Base-by-base conservation (phyloP, 2,329 filamentous ascomycete species). In the Delphinella strobiligena region DNA sequence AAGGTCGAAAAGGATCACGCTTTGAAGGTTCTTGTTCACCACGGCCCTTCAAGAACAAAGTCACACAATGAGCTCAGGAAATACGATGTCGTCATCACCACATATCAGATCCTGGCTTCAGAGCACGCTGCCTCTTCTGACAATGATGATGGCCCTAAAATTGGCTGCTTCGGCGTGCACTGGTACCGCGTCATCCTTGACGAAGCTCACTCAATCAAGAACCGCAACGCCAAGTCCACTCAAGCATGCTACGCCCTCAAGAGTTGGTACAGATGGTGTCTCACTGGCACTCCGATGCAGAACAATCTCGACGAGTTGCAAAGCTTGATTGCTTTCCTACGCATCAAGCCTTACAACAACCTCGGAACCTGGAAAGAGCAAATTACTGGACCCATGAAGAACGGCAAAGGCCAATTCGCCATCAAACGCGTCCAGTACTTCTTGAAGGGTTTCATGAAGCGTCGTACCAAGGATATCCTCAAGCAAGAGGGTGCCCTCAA, bases 121-220 rank as follows among this genome's bases (percentile, higher is more conserved):
- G 91, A 98, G 55, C 81, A 91, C 55, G 80, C 77, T 8, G 73
- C 77, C 44, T 80, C 78, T 9, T 78, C 74, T 31, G 68, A 66
- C 3, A 68, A 69, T 5, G 37, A 46, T 1, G 69, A 76, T 38
- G 73, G 74, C 8, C 60, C 78, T 30, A 82, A 88, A 53, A 75
- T 79, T 37, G 89, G 88, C 9, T 89, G 88, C 52, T 95, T 95
- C 54, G 87, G 85, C 9, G 68, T 95, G 4, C 78, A 89, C 53
- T 98, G 91, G 91, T 96, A 91, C 65, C 82, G 91, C 37, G 75
- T 95, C 45, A 89, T 98, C 47, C 72, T 98, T 2, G 91, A 98
- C 47, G 91, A 98, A 64, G 91, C 91, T 1, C 91, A 98, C 59
- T 93, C 84, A 2, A 95, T 98, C 72, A 98, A 98, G 66, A 98